phyloP scores from a whole-genome alignment of 306 rosid genomes.

The Mucuna pruriens region DNA sequence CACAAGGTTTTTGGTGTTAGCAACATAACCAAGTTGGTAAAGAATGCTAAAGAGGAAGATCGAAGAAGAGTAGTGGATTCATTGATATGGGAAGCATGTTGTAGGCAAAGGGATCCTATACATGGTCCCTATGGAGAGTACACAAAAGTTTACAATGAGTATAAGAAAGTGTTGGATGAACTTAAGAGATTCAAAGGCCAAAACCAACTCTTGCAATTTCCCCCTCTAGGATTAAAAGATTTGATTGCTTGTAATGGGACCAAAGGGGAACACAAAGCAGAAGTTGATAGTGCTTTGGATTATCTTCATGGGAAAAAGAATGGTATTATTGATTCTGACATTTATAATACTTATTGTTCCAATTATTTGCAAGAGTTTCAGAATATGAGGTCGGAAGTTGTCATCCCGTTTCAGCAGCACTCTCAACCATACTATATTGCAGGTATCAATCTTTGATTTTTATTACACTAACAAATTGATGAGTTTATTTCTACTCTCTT shows the following conservation, averaged over 20 bases:
- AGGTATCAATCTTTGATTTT: slow-evolving; percentile 38
- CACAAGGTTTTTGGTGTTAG: slow-evolving; percentile 83
- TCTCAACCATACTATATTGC: slow-evolving; percentile 53
- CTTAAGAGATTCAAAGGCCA: slow-evolving; percentile 46
- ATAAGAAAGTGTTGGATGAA: slow-evolving; percentile 52
- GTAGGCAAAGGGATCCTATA: slow-evolving; percentile 79
- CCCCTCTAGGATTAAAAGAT: slow-evolving; percentile 43
- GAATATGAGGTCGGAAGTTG: slow-evolving; percentile 46
- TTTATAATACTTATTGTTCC: slow-evolving; percentile 47
- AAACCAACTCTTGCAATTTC: slow-evolving; percentile 47
- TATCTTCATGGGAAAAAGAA: slow-evolving; percentile 38
- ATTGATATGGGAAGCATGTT: slow-evolving; percentile 78
- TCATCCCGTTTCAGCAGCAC: slow-evolving; percentile 46
- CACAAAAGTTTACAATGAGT: slow-evolving; percentile 54
- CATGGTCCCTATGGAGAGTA: slow-evolving; percentile 76
- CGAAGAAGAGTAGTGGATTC: slow-evolving; percentile 66
- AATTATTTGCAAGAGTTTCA: slow-evolving; percentile 42
- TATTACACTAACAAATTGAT: neutral
- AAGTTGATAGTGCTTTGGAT: slow-evolving; percentile 35
- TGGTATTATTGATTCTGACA: slow-evolving; percentile 46
- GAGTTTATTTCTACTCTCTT: neutral
- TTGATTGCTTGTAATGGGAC: slow-evolving; percentile 48
- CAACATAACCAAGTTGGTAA: slow-evolving; percentile 75
- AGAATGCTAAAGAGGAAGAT: slow-evolving; percentile 48
- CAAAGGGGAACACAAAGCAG: slow-evolving; percentile 33